phyloP scores from a whole-genome alignment of 2,329 filamentous ascomycete species.

The Aspergillaceae sp. region DNA sequence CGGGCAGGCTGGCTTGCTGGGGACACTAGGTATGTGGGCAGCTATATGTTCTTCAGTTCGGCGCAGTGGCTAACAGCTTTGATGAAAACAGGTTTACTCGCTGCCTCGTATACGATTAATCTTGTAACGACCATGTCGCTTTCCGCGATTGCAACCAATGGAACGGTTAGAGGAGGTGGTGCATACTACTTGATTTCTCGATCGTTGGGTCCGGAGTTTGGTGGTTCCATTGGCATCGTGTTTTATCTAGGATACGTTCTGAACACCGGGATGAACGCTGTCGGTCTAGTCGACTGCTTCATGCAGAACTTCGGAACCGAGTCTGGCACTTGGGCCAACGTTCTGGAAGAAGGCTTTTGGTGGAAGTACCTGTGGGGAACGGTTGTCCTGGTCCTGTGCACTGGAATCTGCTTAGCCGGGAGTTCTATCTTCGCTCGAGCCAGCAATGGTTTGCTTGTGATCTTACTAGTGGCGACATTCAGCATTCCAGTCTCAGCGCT shows the following conservation, averaged over 20 bases:
- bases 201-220: conserved; percentile 78
- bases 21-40: conserved; percentile 59
- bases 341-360: conserved; percentile 65
- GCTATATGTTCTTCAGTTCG: conserved; percentile 1
- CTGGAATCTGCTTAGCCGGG: conserved; percentile 66
- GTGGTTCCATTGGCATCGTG: conserved; percentile 76
- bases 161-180: conserved; percentile 77
- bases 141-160: conserved; percentile 82
- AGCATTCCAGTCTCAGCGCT: conserved; percentile 76
- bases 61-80: conserved; percentile 9
- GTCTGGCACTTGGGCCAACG: conserved; percentile 49
- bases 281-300: conserved; percentile 76
- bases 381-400: conserved; percentile 61
- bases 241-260: conserved; percentile 87
- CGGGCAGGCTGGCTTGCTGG: conserved; percentile 68
- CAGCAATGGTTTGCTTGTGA: conserved; percentile 64
- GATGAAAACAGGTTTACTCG: conserved; percentile 52
- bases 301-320: conserved; percentile 60
- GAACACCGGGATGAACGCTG: conserved; percentile 79
- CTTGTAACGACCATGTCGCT: conserved; percentile 78
- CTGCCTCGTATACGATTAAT: conserved; percentile 70
- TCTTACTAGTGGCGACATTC: conserved; percentile 64
- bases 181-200: conserved; percentile 85
- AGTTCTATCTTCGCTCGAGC: conserved; percentile 72
- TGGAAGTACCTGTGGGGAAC: conserved; percentile 69